Base-by-base conservation (phyloP, 2,329 filamentous ascomycete genomes). In the Trichoderma koningii region DNA sequence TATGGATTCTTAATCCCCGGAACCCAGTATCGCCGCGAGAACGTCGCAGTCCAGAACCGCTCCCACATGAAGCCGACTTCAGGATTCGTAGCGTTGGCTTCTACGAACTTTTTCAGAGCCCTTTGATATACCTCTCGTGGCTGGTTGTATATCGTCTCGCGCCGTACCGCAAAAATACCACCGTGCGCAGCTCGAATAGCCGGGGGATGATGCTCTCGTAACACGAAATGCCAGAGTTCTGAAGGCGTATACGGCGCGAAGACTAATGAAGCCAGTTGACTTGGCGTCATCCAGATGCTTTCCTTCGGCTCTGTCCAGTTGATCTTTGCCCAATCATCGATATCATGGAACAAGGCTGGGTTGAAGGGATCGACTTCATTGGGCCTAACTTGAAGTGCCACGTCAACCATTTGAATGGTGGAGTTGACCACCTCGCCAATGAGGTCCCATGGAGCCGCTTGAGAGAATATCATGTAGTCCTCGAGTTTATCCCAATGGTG, bases 21-120 rank as follows among this genome's bases (percentile, higher is more conserved):
- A 28, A 63, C 57, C 64, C 48, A 63, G 30, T 66, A 66, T 17
- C 26, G 15, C 34, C 19, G 34, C 23, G 64, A 66, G 44, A 66
- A 66, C 5, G 21, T 28, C 19, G 59, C 50, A 14, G 64, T 44
- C 64, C 64, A 66, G 45, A 66, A 63, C 3, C 64, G 48, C 28
- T 66, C 64, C 64, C 57, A 63, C 23, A 55, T 63, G 30, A 66
- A 66, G 26, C 64, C 64, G 3, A 63, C 28, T 44, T 63, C 59
- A 15, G 64, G 64, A 19, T 66, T 66, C 14, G 28, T 51, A 21
- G 21, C 28, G 3, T 66, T 63, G 30, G 41, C 57, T 17, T 63
- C 44, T n/a, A 42, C n/a, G 38, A 66, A 66, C 23, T 21, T 50
- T 21, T 62, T 9, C 23, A 66, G 10, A 0, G 64, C 64, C 9